Evolutionary conservation across 192 early-diverging fungal genomes (phyloP), one percentile per base, ranked within the genome.

Genomic region (Endogone sp.): DNA sequence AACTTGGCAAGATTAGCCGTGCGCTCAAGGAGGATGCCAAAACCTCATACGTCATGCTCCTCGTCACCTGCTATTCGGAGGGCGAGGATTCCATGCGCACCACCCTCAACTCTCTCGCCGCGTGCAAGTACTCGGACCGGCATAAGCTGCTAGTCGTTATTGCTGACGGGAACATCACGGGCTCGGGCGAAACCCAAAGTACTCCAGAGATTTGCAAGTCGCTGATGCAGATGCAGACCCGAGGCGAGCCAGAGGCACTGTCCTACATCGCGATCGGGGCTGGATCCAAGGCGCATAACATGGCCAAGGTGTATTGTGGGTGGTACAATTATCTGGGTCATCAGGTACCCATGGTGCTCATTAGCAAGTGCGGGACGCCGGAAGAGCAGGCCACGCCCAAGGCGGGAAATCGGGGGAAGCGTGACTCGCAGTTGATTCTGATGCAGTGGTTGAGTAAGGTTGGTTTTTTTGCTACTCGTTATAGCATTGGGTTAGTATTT

Each of bases 51-150:
- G 88, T 87, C 2, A 77, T 95, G 61, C 84, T 93, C 54, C 76
- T 96, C 49, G 92, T 98, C 2, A 92, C 94, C 2, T 93, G 92
- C 73, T 98, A 98, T 75, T 97, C 95, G 29, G 95, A 98, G 76
- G 91, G 91, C 60, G 86, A 90, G 30, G 82, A 82, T 27, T 91
- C 91, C 28, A 81, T 95, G 23, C 84, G 89, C 29, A 91, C 82
- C 21, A 96, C 95, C 3, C 84, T 95, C 64, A 92, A 94, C 74
- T 96, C 94, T 31, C 81, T 98, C 54, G 92, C 93, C 22, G 75
- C 77, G 4, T 88, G 90, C 13, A 86, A 93, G 65, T 98, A 94
- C 75, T 90, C 93, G 62, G 88, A 94, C 71, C 86, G 87, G 3
- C 92, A 92, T 74, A 96, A 95, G 83, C 79, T 92, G 54, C 72